A percentile compares a stretch with the other conserved stretches of the same genome.
Evolutionary conservation across 2,329 filamentous ascomycete species (phyloP).

Genomic region (Epichloe glyceriae): DNA sequence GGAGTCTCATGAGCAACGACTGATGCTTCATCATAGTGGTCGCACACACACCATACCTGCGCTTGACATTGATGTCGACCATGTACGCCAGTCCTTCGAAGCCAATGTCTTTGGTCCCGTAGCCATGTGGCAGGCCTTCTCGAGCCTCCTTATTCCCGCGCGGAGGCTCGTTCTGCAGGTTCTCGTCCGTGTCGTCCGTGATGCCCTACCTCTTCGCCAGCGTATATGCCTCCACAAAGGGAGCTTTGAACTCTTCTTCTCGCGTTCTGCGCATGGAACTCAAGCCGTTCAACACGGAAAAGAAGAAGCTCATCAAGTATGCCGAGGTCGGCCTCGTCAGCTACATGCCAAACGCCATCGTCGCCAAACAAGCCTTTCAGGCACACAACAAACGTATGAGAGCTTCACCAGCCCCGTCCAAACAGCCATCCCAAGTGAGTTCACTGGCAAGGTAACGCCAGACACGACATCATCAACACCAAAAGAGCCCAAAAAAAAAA

Average conservation of each 20-base stretch:
- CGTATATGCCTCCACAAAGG: slow-evolving; percentile 43
- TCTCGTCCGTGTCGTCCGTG: slow-evolving; percentile 37
- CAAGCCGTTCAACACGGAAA: slow-evolving; percentile 30
- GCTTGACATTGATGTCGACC: slow-evolving; percentile 37
- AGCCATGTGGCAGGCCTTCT: slow-evolving; percentile 39
- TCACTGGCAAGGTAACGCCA: too few relatives aligned
- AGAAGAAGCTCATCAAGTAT: too few relatives aligned
- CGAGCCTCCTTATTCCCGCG: slow-evolving; percentile 34
- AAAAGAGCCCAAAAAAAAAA: too few relatives aligned
- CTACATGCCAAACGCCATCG: too few relatives aligned
- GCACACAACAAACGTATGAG: too few relatives aligned
- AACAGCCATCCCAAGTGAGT: too few relatives aligned
- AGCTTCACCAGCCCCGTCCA: too few relatives aligned
- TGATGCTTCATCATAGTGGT: slow-evolving; percentile 22
- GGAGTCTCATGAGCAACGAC: background rate
- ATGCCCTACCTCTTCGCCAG: slow-evolving; percentile 40
- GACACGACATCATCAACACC: too few relatives aligned
- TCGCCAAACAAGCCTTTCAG: too few relatives aligned
- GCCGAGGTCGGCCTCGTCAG: too few relatives aligned
- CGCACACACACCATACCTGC: slow-evolving; percentile 38
- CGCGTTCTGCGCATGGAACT: slow-evolving; percentile 41
- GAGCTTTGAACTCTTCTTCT: slow-evolving; percentile 38
- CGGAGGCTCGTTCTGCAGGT: slow-evolving; percentile 42
- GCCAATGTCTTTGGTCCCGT: slow-evolving; percentile 46
- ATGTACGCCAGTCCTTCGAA: slow-evolving; percentile 41